Base-by-base conservation (phyloP, 2,329 filamentous ascomycete species). In the Xenoacremonium recifei region DNA sequence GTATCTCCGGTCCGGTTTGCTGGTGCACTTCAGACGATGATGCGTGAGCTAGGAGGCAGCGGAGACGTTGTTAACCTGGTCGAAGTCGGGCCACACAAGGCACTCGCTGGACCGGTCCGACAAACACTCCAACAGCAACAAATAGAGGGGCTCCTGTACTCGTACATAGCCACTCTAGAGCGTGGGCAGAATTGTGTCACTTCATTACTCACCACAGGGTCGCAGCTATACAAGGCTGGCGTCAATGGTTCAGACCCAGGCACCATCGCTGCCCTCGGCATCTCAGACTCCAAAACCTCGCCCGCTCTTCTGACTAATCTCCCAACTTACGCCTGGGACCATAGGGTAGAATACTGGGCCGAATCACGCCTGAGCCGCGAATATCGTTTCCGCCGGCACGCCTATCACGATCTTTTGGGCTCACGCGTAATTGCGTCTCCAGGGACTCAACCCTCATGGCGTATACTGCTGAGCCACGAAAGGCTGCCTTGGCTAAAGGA, bases 401-500 rank as follows among this genome's bases (percentile, higher is more conserved):
- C 58, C 1, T 63, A 69, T 2, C 71, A 70, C 42, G 72, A 76
- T 27, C 60, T 78, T 3, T 62, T 78, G 3, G 75, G 75, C 4
- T 60, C 66, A 2, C 52, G 69, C 17, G 69, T 68, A 10, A 66
- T 70, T 44, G 67, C 66, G 34, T 72, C 64, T 11, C 73, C 61
- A 35, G 68, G 72, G 9, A 47, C 68, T 3, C 69, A 75, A 50
- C 71, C 71, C 0, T 69, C 62, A 1, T 78, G 75, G 75, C 64
- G 73, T 25, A 75, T 73, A 42, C 64, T 72, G 18, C 54, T 77
- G 21, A 65, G 66, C 9, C 49, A 71, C 1, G 70, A 75, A 27
- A 72, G 76, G 42, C 53, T 76, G 0, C 76, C 82, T 2, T 84
- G 82, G 67, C 65, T 80, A 5, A 68, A 75, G 34, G 75, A 82